Evolutionary conservation across 139 green algal genomes (phyloP).

Genomic region (Mychonastes homosphaera): DNA sequence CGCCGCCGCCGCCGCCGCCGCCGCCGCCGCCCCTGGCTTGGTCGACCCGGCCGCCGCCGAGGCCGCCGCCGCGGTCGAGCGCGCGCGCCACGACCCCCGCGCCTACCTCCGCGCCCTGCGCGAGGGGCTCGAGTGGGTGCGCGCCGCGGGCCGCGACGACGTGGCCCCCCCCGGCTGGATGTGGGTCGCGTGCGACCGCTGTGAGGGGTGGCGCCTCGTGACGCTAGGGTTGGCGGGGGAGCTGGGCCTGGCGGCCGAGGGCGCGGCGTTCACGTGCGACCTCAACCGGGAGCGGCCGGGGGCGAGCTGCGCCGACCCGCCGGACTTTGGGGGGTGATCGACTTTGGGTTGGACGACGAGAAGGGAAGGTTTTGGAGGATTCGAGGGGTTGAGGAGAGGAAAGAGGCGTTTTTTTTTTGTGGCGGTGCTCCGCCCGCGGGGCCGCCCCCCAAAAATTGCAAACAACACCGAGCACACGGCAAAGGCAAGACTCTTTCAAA

Average conservation of each 20-base stretch:
- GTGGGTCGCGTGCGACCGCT: slow-evolving; percentile 10
- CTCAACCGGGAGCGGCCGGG: slow-evolving; percentile 8
- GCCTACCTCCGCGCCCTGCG: slow-evolving; percentile 2
- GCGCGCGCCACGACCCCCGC: neutral
- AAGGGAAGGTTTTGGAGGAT: no score
- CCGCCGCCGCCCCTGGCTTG: no score
- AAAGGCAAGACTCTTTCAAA: no score
- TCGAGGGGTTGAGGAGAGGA: slow-evolving; percentile 1
- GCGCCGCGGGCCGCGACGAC: neutral
- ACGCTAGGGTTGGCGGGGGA: neutral
- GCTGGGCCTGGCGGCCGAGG: neutral
- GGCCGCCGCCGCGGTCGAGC: no score
- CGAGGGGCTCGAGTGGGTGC: neutral
- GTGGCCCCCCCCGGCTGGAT: slow-evolving; percentile 1
- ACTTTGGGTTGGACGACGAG: no score
- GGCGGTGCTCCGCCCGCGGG: no score
- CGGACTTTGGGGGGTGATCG: no score
- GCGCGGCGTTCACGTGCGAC: neutral
- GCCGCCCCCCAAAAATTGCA: no score
- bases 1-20: no score
- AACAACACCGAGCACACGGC: no score
- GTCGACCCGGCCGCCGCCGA: no score
- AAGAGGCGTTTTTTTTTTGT: no score
- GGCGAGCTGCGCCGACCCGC: slow-evolving; percentile 1
- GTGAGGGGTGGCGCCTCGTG: slow-evolving; percentile 6